Evolutionary conservation across 805 yeast species (phyloP), one percentile per base, ranked within the genome.

Genomic region (Limtongia smithiae): DNA sequence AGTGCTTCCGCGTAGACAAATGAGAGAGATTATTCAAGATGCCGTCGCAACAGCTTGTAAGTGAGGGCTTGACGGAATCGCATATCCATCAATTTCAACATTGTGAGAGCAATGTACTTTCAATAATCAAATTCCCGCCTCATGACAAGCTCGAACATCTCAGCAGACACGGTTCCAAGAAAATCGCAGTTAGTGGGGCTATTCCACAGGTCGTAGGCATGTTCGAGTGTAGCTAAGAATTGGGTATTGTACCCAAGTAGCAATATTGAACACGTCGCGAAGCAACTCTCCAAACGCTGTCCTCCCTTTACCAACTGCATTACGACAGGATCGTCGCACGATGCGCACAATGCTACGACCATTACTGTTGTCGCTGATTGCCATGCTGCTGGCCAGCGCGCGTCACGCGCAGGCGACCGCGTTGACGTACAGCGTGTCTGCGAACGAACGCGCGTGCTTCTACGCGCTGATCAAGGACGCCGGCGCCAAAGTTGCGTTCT

Each of bases 371-470:
- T 12, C n/a, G 18, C 20, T 37, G 28, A 25, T 9, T 9, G 28
- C 28, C 35, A 6, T 32, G 25, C 40, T 36, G 40, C 7, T 11
- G 8, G 28, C 28, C 9, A 9, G 9, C 15, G 37, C 44, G 3
- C n/a, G 30, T n/a, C 41, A 32, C 28, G 57, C 27, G 14, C 45
- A 47, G 8, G 57, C 58, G 15, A 54, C 60, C 9, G 60, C 94
- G 11, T 71, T 87, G 62, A 85, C 93, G 0, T 82, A 85, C 61
- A 74, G 75, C 21, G 73, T 87, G 52, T 82, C 82, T n/a, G 87
- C 95, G 12, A 83, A 81, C 60, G 93, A 83, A 49, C 72, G 73
- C 50, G 70, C 80, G 42, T 87, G 96, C 65, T 85, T 74, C 69
- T 85, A 82, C 67, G 76, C 82, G 28, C 78, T 81, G 65, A 83